Conservation (phyloP, 2,329 filamentous ascomycete genomes). For the Monilinia fructigena region DNA sequence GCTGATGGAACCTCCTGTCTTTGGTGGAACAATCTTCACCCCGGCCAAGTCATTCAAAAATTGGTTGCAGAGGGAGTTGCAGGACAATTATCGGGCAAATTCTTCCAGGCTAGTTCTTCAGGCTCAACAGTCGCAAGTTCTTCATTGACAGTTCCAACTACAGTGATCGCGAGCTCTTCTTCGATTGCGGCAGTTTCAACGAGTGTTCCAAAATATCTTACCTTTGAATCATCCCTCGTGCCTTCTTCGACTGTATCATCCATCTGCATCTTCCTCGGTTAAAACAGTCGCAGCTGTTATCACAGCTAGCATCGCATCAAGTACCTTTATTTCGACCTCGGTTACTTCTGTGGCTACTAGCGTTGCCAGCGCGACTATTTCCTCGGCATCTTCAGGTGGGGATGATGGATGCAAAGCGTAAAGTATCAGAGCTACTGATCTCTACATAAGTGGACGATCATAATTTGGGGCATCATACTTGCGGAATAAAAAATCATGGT, state of each 20-base stretch:
- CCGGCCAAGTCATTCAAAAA: conserved; percentile 29
- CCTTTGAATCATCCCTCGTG: not conserved
- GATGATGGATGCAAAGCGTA: not conserved
- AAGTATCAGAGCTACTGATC: too few species aligned
- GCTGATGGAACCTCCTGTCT: conserved; percentile 30
- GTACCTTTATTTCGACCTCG: not conserved
- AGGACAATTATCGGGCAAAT: not conserved
- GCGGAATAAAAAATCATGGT: not conserved
- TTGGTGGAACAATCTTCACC: conserved; percentile 32
- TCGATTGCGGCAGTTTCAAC: not conserved
- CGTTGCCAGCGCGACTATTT: not conserved
- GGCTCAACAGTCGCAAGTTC: not conserved
- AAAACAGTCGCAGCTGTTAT: not conserved
- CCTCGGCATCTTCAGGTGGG: not conserved
- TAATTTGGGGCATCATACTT: not conserved
- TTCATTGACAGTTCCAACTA: not conserved
- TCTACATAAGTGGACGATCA: not conserved
- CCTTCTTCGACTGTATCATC: too few species aligned
- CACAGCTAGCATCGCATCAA: not conserved
- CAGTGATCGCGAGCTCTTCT: not conserved
- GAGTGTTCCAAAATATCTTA: not conserved
- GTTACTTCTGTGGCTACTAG: not conserved
- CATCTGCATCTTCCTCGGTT: too few species aligned
- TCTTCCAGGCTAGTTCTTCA: conserved; percentile 1
- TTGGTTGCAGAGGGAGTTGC: conserved; percentile 25